These are phyloP conservation scores for Ochromonas danica DNA, from an alignment of 108 stramenopile species.

Conservation along the genomic window DNA sequence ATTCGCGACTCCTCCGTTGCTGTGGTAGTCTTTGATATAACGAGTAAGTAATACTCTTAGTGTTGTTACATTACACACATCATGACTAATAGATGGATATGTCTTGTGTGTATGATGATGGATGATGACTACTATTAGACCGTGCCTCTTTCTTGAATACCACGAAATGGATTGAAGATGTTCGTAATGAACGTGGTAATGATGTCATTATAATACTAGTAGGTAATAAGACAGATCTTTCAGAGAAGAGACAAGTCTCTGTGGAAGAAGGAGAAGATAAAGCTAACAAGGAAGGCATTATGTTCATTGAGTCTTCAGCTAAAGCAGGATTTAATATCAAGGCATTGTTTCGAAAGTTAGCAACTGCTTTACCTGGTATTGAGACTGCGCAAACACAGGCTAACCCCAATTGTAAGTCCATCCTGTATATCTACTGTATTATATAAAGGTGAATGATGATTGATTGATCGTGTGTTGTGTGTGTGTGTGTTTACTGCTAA, in stretches of 20 bases:
- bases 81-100: neutral
- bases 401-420: conserved; percentile 61
- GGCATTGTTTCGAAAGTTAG: conserved; percentile 91
- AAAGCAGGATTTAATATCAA: conserved; percentile 95
- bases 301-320: conserved; percentile 98
- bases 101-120: conserved; percentile 2
- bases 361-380: conserved; percentile 89
- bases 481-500: neutral
- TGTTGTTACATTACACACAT: neutral
- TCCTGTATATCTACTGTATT: neutral
- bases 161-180: conserved; percentile 97
- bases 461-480: neutral
- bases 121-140: conserved; percentile 1
- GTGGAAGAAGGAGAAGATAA: conserved; percentile 93
- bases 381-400: conserved; percentile 59
- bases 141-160: conserved; percentile 92
- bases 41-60: conserved; percentile 58
- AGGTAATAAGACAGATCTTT: conserved; percentile 97
- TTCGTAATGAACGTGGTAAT: conserved; percentile 89
- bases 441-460: too few relatives aligned
- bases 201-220: conserved; percentile 98
- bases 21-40: conserved; percentile 96
- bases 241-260: conserved; percentile 87
- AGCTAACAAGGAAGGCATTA: conserved; percentile 80
- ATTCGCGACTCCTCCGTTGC: conserved; percentile 97